These are phyloP conservation scores for Tardiomyces blankii DNA, from an alignment of 1,139 yeast species.

Conservation along the genomic window DNA sequence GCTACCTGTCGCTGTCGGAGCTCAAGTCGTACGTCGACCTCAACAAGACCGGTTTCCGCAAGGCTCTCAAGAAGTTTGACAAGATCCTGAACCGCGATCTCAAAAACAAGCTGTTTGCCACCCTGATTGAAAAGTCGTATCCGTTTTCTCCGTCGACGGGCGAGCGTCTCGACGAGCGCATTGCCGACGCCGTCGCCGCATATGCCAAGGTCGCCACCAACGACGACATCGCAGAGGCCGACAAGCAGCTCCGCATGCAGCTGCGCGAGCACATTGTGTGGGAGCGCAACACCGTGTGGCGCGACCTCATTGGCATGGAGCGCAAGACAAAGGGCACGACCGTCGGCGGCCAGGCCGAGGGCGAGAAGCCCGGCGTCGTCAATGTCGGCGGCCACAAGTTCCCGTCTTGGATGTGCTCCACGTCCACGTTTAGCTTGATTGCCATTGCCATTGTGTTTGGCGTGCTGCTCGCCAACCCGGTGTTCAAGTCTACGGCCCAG, in stretches of 20 bases:
- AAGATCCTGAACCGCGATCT: conserved; percentile 59
- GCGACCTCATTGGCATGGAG: conserved; percentile 86
- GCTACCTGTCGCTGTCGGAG: conserved; percentile 72
- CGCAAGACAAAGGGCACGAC: conserved; percentile 51
- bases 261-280: conserved; percentile 88
- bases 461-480: conserved; percentile 43
- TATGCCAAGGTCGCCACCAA: conserved; percentile 35
- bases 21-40: conserved; percentile 71
- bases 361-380: background rate
- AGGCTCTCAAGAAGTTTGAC: conserved; percentile 84
- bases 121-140: conserved; percentile 24
- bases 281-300: conserved; percentile 97
- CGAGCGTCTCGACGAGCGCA: conserved; percentile 34
- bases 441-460: conserved; percentile 38
- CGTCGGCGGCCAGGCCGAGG: conserved; percentile 11
- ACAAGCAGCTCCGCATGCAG: conserved; percentile 59
- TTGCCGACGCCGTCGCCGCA: conserved; percentile 38
- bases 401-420: background rate
- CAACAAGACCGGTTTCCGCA: conserved; percentile 79
- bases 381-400: conserved; percentile 1
- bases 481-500: conserved; percentile 42
- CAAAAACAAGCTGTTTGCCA: conserved; percentile 36
- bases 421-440: conserved; percentile 17
- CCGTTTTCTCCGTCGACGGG: conserved; percentile 40
- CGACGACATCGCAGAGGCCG: conserved; percentile 42